Percentiles rank a stretch among this genome's conserved stretches.
These are phyloP conservation scores for Wickerhamiella brachini DNA, from an alignment of 805 yeast species.

Conservation along the genomic window DNA sequence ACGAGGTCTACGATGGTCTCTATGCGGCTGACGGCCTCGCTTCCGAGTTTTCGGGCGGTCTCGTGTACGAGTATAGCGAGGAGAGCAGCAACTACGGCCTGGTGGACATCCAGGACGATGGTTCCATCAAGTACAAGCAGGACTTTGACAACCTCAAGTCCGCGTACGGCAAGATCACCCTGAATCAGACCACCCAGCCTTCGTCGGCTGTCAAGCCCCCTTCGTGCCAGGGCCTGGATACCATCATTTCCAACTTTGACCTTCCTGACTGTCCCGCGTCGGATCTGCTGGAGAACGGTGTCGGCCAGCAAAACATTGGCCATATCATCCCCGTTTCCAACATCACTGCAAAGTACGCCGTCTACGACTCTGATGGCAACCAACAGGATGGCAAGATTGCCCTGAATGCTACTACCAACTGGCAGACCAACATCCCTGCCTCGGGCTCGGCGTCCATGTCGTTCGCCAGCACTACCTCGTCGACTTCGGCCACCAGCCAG, in stretches of 20 bases:
- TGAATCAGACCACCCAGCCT: slow-evolving; percentile 14
- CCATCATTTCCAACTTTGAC: slow-evolving; percentile 19
- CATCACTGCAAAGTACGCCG: slow-evolving; percentile 19
- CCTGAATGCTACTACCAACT: slow-evolving; percentile 15
- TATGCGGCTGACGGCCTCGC: slow-evolving; percentile 40
- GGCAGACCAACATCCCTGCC: slow-evolving; percentile 13
- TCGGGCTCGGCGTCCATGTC: slow-evolving; percentile 10
- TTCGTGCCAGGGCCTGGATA: slow-evolving; percentile 12
- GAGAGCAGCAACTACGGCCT: slow-evolving; percentile 72
- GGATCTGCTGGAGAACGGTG: slow-evolving; percentile 25
- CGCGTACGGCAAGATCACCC: slow-evolving; percentile 34
- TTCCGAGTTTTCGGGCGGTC: slow-evolving; percentile 60
- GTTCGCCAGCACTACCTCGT: slow-evolving; percentile 10
- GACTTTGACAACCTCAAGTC: slow-evolving; percentile 53
- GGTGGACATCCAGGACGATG: slow-evolving; percentile 40
- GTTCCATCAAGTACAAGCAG: slow-evolving; percentile 34
- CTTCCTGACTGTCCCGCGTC: slow-evolving; percentile 27
- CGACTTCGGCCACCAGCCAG: slow-evolving; percentile 2
- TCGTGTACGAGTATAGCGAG: slow-evolving; percentile 81
- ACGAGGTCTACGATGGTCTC: slow-evolving; percentile 55
- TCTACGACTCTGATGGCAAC: slow-evolving; percentile 22
- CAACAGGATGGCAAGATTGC: slow-evolving; percentile 16
- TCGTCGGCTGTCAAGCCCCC: not conserved
- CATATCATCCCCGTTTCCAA: slow-evolving; percentile 19
- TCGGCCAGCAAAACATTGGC: slow-evolving; percentile 28